Conservation (phyloP, 148 eudicot species). For the Chenopodium quinoa region DNA sequence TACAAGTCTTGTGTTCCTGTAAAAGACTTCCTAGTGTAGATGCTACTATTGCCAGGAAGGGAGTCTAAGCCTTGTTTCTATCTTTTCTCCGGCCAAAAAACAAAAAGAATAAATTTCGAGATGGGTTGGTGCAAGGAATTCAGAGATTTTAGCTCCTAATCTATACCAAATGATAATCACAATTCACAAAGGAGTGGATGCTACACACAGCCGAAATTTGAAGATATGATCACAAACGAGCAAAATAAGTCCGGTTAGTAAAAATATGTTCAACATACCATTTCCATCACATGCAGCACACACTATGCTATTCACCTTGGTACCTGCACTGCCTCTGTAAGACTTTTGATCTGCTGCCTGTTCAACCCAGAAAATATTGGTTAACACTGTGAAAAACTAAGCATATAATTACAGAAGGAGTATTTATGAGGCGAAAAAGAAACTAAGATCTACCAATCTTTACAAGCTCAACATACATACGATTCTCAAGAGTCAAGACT, state of each 20-base stretch:
- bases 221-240: slow-evolving; percentile 4
- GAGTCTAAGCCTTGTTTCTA: no score
- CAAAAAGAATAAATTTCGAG: no score
- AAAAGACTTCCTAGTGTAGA: no score
- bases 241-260: not conserved
- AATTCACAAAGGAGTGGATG: not conserved
- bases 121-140: no score
- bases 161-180: not conserved
- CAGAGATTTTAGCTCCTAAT: no score
- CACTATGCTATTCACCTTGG: slow-evolving; percentile 44
- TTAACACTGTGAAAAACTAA: not conserved
- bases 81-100: no score
- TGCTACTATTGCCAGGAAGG: no score
- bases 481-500: not conserved
- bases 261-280: slow-evolving; percentile 31
- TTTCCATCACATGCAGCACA: slow-evolving; percentile 61
- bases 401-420: not conserved
- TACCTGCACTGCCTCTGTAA: slow-evolving; percentile 12
- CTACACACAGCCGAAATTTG: not conserved
- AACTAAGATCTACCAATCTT: not conserved
- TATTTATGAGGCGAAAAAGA: not conserved
- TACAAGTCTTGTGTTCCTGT: no score
- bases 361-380: slow-evolving; percentile 2
- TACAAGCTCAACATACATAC: not conserved
- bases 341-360: slow-evolving; percentile 35